Evolutionary conservation across 345 rosid species (phyloP).

Genomic region (Eucalyptus cloeziana): DNA sequence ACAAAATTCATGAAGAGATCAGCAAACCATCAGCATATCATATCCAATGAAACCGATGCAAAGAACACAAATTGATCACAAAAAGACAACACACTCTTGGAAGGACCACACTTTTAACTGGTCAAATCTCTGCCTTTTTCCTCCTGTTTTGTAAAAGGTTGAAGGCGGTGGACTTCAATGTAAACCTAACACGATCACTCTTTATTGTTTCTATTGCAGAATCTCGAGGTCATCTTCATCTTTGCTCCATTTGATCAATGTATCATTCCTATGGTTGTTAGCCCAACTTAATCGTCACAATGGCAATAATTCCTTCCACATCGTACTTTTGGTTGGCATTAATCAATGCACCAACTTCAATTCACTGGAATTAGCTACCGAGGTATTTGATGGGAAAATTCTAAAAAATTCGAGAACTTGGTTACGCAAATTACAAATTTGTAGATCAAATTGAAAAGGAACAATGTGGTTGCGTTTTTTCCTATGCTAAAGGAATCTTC

Average conservation of each 20-base stretch:
- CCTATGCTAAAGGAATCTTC: background rate
- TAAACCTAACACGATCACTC: background rate
- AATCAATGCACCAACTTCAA: background rate
- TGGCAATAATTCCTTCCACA: background rate
- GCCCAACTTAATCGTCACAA: background rate
- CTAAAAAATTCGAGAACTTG: background rate
- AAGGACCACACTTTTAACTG: background rate
- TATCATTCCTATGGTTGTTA: background rate
- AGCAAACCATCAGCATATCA: background rate
- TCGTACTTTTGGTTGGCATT: background rate
- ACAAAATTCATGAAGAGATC: background rate
- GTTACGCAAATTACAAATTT: background rate
- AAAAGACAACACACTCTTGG: background rate
- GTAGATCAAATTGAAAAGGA: background rate
- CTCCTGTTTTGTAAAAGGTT: background rate
- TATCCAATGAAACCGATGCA: background rate
- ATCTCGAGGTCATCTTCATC: background rate
- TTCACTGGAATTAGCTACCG: background rate
- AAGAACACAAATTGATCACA: background rate
- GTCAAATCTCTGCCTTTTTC: background rate
- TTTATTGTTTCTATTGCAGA: background rate
- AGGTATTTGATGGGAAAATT: background rate
- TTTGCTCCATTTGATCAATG: background rate
- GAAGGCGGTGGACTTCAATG: background rate
- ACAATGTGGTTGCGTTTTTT: background rate